Percentiles rank a stretch among this genome's conserved stretches.
These are phyloP conservation scores for Chrysanthemum seticuspe DNA, from an alignment of 129 eudicot genomes.

Conservation along the genomic window DNA sequence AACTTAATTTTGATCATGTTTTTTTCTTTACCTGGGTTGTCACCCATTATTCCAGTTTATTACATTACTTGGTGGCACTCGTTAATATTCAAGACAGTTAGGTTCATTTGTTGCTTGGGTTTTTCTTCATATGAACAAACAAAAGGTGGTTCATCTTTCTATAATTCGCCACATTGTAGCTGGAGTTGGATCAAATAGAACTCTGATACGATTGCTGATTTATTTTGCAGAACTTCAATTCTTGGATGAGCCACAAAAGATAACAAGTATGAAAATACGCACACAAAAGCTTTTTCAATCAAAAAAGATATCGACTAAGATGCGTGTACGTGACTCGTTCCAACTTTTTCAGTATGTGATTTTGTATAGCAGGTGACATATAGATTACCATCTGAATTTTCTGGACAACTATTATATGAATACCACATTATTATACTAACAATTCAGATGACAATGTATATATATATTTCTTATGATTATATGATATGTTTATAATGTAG, in stretches of 20 bases:
- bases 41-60: constrained; percentile 13
- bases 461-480: neutral
- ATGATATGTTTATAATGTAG: constrained; percentile 10
- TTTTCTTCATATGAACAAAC: constrained; percentile 22
- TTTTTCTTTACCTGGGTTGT: constrained; percentile 8
- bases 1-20: neutral
- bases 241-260: constrained; percentile 4
- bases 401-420: constrained; percentile 2
- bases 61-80: constrained; percentile 12
- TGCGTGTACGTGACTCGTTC: constrained; percentile 1
- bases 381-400: constrained; percentile 16
- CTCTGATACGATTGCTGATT: constrained; percentile 17
- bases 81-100: constrained; percentile 6
- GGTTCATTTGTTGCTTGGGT: constrained; percentile 22
- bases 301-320: constrained; percentile 14
- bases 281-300: neutral
- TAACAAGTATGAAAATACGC: constrained; percentile 11
- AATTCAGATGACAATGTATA: neutral
- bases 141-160: constrained; percentile 16
- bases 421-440: constrained; percentile 11
- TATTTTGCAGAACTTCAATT: constrained; percentile 32
- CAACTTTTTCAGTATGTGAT: constrained; percentile 19
- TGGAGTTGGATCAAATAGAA: neutral
- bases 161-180: neutral
- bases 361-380: constrained; percentile 27